Evolutionary conservation across 352 stramenopile species (phyloP), one percentile per base, ranked within the genome.

Genomic region (Globisporangium parvum): DNA sequence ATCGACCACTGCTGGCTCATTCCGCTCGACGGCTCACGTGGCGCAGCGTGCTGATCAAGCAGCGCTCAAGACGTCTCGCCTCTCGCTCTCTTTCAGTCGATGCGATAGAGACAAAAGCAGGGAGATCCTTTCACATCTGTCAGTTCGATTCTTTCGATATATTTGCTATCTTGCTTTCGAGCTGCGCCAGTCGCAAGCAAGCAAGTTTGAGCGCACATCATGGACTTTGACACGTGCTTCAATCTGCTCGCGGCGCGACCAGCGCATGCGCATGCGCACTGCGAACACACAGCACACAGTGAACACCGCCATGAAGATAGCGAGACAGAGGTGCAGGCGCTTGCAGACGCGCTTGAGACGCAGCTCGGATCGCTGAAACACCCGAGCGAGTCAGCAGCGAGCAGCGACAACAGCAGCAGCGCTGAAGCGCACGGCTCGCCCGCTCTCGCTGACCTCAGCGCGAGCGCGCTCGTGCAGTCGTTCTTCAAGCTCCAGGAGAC

Each of bases 1-100:
- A 37, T 80, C 31, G 73, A 61, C 24, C 79, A 89, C 47, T 89
- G 79, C 69, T 89, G 79, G 79, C 67, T 85, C 53, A 85, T 89
- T 47, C 78, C 76, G 12, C 56, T 77, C 23, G 77, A 87, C 47
- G 77, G 77, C 20, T 87, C 74, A n/a, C 66, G 66, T 2, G 75
- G 73, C 9, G 67, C 62, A 4, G 59, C 42, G 18, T 77, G 69
- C n/a, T 53, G 54, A 55, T 17, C 66, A 15, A n/a, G 14, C 39
- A 20, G 39, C 20, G 18, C 14, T 20, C 14, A 5, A 0, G 39
- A 20, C 39, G 12, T 42, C 37, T 6, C 12, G 12, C 17, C n/a
- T n/a, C n/a, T n/a, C n/a, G n/a, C n/a, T n/a, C n/a, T n/a, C n/a
- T n/a, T 28, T 28, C 26, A 28, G 4, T 37, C 40, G 9, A 18